phyloP scores from a whole-genome alignment of 2,329 filamentous ascomycete species.

The Monosporascus ibericus region DNA sequence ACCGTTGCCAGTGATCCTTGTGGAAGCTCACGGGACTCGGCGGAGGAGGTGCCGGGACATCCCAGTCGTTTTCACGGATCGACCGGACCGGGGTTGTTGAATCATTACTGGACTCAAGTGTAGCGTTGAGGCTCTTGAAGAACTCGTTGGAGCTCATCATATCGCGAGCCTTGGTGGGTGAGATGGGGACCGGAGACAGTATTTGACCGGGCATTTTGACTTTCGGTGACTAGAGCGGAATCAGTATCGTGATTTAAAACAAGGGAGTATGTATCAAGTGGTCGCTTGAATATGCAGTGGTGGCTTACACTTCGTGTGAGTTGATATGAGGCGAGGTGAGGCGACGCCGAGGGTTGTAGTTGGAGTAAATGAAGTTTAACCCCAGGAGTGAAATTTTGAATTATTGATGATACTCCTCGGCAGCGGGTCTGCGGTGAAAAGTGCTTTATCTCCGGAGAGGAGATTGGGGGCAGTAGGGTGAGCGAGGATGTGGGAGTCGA shows the following conservation, averaged over 20 bases:
- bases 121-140: conserved; percentile 47
- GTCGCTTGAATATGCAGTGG: too few relatives aligned
- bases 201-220: conserved; percentile 38
- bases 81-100: conserved; percentile 41
- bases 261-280: background rate
- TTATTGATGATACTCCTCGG: background rate
- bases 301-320: too few relatives aligned
- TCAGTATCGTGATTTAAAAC: background rate
- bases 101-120: conserved; percentile 36
- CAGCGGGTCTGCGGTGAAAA: background rate
- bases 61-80: conserved; percentile 54
- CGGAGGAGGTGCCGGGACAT: conserved; percentile 58
- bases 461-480: background rate
- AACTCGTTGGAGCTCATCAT: conserved; percentile 44
- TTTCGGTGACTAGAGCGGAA: background rate
- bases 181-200: conserved; percentile 41
- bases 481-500: background rate
- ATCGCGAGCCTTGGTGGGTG: conserved; percentile 35
- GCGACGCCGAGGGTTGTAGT: background rate
- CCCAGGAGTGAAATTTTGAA: background rate
- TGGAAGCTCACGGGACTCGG: conserved; percentile 59
- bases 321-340: too few relatives aligned
- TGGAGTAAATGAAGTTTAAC: background rate
- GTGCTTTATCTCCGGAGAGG: background rate
- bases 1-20: conserved; percentile 46